phyloP scores from a whole-genome alignment of 192 early-diverging fungal species.

The Coemansia umbellata region DNA sequence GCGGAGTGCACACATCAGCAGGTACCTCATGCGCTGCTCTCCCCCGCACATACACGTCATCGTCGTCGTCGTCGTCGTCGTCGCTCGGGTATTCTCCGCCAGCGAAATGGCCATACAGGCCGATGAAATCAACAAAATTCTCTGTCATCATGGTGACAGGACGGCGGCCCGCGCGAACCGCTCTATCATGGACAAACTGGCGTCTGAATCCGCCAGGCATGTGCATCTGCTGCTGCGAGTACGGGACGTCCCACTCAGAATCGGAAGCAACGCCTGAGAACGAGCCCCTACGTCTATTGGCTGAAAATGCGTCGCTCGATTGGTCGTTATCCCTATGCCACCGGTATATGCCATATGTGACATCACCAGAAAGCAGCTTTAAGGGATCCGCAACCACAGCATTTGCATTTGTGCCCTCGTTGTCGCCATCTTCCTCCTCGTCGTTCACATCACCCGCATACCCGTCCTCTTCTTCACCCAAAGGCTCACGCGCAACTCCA shows the following conservation, averaged over 20 bases:
- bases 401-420: background rate
- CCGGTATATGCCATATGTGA: conserved; percentile 83
- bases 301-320: background rate
- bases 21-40: background rate
- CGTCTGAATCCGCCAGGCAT: conserved; percentile 87
- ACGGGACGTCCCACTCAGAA: conserved; percentile 38
- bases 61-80: conserved; percentile 56
- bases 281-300: conserved; percentile 20
- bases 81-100: conserved; percentile 88
- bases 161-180: conserved; percentile 57
- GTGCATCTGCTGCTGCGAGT: conserved; percentile 47
- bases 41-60: background rate
- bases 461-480: conserved; percentile 20
- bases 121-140: conserved; percentile 93
- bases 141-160: conserved; percentile 67
- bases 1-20: conserved; percentile 1
- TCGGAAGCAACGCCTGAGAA: conserved; percentile 35
- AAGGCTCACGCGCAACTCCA: background rate
- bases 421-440: conserved; percentile 23
- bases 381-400: conserved; percentile 44
- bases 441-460: conserved; percentile 36
- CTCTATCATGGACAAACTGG: conserved; percentile 77
- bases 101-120: conserved; percentile 89
- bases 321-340: conserved; percentile 66
- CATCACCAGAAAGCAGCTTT: conserved; percentile 65